Evolutionary conservation across 2,329 filamentous ascomycete genomes (phyloP), one percentile per base, ranked within the genome.

Genomic region (Colletotrichum ledebouriae): DNA sequence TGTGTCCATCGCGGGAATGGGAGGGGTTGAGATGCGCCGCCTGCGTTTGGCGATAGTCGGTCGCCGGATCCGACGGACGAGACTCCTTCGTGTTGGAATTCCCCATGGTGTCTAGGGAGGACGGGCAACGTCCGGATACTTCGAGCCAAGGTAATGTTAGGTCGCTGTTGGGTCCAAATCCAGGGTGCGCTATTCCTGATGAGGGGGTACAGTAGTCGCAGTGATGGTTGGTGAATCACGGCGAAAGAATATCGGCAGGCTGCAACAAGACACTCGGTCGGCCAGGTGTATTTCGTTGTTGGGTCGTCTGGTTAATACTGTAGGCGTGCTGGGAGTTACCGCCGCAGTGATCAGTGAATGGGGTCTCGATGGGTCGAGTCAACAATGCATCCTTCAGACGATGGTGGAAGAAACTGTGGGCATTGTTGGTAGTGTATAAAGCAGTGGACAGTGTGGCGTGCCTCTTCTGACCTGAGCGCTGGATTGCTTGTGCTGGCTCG

Each of bases 1-100:
- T 42, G 22, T 46, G 20, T 22, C 42, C 37, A 15, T 63, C 63
- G 34, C 63, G 59, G 7, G 63, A 62, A 6, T 55, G 33, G 13
- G 66, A 62, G n/a, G 57, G 20, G 17, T 62, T 62, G 20, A 63
- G 50, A 7, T 69, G 63, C 22, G 62, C 62, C 20, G 69, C 29
- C 52, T 70, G 63, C 11, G 61, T 70, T 33, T 67, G 63, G 46
- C 67, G 62, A 25, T 60, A 63, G 52, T 63, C 56, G 29, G 66
- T 56, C n/a, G 67, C 59, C 49, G 67, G 63, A 25, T 71, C 70
- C 33, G 47, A 47, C 17, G 63, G 71, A 57, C 80, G 80, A 46
- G 79, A 77, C 71, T 82, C 80, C 69, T 79, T 82, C 29, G 79
- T 77, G 67, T 73, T 81, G 33, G 76, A 76, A 66, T 82, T 82